These are phyloP conservation scores for Curvularia sp. DNA, from an alignment of 2,329 filamentous ascomycete genomes.

Conservation along the genomic window DNA sequence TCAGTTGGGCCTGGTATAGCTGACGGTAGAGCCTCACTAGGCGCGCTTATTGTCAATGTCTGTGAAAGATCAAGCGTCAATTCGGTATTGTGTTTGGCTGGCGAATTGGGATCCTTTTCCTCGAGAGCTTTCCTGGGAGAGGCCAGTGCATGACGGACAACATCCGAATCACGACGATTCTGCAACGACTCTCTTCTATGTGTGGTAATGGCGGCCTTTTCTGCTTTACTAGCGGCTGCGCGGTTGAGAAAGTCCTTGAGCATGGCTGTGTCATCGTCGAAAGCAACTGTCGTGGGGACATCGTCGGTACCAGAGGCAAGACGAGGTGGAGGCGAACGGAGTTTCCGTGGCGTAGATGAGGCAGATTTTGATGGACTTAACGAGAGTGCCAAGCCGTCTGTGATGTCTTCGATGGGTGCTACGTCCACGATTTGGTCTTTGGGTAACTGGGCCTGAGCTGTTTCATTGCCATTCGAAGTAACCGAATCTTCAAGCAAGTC, in stretches of 20 bases:
- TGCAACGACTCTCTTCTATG: constrained; percentile 53
- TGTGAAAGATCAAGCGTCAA: constrained; percentile 42
- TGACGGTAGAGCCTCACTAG: constrained; percentile 26
- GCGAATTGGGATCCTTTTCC: constrained; percentile 58
- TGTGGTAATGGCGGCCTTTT: constrained; percentile 43
- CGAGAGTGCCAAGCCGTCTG: constrained; percentile 41
- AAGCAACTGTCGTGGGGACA: constrained; percentile 41
- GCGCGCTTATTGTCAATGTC: constrained; percentile 35
- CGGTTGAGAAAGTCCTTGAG: constrained; percentile 59
- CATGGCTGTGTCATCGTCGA: constrained; percentile 58
- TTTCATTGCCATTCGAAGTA: background rate
- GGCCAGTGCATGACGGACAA: constrained; percentile 56
- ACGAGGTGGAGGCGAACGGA: constrained; percentile 40
- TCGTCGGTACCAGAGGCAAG: constrained; percentile 37
- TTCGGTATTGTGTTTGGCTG: constrained; percentile 50
- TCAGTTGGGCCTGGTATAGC: constrained; percentile 24
- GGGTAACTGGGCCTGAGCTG: background rate
- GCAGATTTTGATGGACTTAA: constrained; percentile 23
- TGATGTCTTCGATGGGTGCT: constrained; percentile 32
- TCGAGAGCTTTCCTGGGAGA: constrained; percentile 55
- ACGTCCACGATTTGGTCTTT: background rate
- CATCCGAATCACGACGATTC: constrained; percentile 58
- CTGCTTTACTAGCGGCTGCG: constrained; percentile 57
- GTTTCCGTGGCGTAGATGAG: constrained; percentile 31
- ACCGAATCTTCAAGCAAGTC: background rate